phyloP scores from a whole-genome alignment of 2,329 filamentous ascomycete genomes.

The Keithomyces neogunnii region DNA sequence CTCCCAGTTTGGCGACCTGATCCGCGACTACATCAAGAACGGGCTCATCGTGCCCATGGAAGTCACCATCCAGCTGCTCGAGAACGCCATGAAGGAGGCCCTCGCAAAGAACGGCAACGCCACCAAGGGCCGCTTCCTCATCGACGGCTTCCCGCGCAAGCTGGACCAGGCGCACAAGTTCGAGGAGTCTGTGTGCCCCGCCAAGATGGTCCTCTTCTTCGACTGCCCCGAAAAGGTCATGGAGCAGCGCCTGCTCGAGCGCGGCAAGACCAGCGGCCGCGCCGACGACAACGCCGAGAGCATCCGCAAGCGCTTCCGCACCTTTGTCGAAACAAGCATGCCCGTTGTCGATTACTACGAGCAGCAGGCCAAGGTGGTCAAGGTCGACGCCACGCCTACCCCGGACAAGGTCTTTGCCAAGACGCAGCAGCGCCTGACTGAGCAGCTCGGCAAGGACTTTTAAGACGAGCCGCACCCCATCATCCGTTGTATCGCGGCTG shows the following conservation, averaged over 20 bases:
- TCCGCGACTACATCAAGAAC: constrained; percentile 87
- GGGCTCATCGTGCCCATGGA: constrained; percentile 98
- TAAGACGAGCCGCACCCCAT: constrained; percentile 7
- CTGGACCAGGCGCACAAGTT: constrained; percentile 95
- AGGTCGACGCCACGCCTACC: constrained; percentile 61
- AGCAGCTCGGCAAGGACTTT: constrained; percentile 35
- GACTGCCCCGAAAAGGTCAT: constrained; percentile 88
- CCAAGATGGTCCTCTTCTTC: constrained; percentile 83
- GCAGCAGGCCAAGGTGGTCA: constrained; percentile 68
- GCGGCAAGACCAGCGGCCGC: constrained; percentile 86
- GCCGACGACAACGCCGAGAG: constrained; percentile 91
- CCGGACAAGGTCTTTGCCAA: constrained; percentile 54
- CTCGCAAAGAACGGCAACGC: constrained; percentile 40
- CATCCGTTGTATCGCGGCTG: neutral
- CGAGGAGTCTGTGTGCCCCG: constrained; percentile 78
- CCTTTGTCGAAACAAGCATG: constrained; percentile 94
- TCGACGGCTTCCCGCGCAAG: constrained; percentile 86
- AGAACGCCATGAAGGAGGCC: constrained; percentile 79
- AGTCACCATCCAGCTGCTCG: constrained; percentile 85
- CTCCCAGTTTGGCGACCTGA: constrained; percentile 84
- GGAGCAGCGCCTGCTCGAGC: constrained; percentile 73
- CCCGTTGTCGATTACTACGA: constrained; percentile 86
- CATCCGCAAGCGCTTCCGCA: constrained; percentile 93
- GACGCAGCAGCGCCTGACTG: constrained; percentile 41
- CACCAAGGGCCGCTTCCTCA: constrained; percentile 62